These are phyloP conservation scores for Periconia digitata DNA, from an alignment of 2,329 filamentous ascomycete genomes.

Conservation along the genomic window DNA sequence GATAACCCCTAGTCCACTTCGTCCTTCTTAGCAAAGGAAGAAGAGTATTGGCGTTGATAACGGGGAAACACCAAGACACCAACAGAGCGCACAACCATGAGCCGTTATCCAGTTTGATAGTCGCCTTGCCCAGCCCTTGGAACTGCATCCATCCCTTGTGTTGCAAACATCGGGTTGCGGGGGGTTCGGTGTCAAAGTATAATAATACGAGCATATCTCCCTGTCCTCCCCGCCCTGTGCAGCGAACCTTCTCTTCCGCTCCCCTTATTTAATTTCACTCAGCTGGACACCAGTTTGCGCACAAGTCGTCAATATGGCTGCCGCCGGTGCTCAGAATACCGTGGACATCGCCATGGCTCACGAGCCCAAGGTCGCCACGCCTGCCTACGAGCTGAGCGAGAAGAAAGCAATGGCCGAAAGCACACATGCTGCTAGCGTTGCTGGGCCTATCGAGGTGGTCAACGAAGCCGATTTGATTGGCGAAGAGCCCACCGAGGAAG, in stretches of 20 bases:
- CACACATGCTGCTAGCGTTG: conserved; percentile 19
- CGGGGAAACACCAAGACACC: not conserved
- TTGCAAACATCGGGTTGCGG: not conserved
- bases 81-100: not conserved
- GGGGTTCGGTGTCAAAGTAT: not conserved
- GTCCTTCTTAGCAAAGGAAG: not conserved
- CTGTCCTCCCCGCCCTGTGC: not conserved
- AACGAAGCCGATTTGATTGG: conserved; percentile 34
- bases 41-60: not conserved
- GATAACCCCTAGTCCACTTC: not conserved
- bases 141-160: not conserved
- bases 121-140: not conserved
- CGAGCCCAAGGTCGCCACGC: conserved; percentile 36
- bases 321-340: conserved; percentile 32
- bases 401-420: conserved; percentile 31
- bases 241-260: not conserved
- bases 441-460: conserved; percentile 26
- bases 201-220: not conserved
- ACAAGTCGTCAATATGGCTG: conserved; percentile 27
- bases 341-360: conserved; percentile 39
- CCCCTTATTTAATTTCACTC: not conserved
- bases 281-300: not conserved
- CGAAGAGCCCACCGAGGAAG: conserved; percentile 61
- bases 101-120: not conserved
- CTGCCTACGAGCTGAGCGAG: conserved; percentile 35